A percentile compares a stretch with the other conserved stretches of the same genome.
phyloP scores from a whole-genome alignment of 108 stramenopile species.

The Cylindrotheca fusiformis region DNA sequence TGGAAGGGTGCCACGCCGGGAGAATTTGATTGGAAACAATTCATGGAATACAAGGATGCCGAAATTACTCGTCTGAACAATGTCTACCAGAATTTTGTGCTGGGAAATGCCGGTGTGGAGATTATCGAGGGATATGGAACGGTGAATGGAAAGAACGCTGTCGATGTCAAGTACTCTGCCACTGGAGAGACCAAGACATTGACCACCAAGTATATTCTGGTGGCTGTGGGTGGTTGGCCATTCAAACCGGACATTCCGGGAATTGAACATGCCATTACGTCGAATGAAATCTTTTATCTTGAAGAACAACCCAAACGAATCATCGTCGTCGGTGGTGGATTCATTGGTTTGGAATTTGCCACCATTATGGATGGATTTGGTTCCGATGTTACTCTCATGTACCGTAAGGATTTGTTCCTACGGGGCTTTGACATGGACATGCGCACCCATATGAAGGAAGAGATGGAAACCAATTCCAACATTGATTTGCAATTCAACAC shows the following conservation, averaged over 20 bases:
- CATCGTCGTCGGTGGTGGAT: slow-evolving; percentile 96
- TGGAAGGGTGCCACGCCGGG: slow-evolving; percentile 57
- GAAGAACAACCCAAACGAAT: slow-evolving; percentile 76
- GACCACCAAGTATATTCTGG: slow-evolving; percentile 76
- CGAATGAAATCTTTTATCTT: slow-evolving; percentile 94
- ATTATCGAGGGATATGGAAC: slow-evolving; percentile 27
- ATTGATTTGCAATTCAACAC: slow-evolving; percentile 43
- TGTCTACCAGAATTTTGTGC: slow-evolving; percentile 76
- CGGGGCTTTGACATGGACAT: slow-evolving; percentile 86
- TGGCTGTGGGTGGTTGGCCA: slow-evolving; percentile 91
- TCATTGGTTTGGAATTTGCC: slow-evolving; percentile 95
- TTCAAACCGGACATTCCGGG: slow-evolving; percentile 57
- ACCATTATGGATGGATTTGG: slow-evolving; percentile 88
- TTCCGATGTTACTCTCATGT: slow-evolving; percentile 55
- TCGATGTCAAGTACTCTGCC: slow-evolving; percentile 20
- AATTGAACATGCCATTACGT: slow-evolving; percentile 74
- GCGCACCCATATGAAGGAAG: slow-evolving; percentile 53
- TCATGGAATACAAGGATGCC: slow-evolving; percentile 82
- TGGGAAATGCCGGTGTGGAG: slow-evolving; percentile 56
- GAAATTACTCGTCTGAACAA: slow-evolving; percentile 83
- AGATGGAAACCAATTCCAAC: slow-evolving; percentile 64
- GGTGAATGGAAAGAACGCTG: slow-evolving; percentile 20
- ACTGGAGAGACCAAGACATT: slow-evolving; percentile 71
- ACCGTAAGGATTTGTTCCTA: slow-evolving; percentile 58
- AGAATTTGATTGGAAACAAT: slow-evolving; percentile 68